Evolutionary conservation across 805 yeast genomes (phyloP), one percentile per base, ranked within the genome.

Genomic region (Cyberlindnera veronae): DNA sequence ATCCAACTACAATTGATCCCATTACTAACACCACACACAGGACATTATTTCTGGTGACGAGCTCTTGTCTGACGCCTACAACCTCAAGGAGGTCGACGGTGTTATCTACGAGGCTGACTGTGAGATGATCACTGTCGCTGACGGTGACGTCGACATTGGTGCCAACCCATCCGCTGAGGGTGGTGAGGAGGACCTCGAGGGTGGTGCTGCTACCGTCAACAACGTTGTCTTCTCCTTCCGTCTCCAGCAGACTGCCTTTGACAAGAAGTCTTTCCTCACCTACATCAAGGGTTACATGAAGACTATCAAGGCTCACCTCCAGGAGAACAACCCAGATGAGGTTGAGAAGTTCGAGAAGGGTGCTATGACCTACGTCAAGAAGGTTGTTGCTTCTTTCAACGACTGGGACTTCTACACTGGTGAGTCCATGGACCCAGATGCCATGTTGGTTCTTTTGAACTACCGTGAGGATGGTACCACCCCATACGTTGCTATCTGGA

Each of bases 381-480:
- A 93, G 81, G 84, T 93, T 56, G 70, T 93, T 62, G 84, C 81
- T 63, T 84, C 90, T 71, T 93, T 93, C 93, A 84, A 84, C 67
- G 99, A 93, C 81, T 93, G 95, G 95, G 99, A 93, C 68, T 93
- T 93, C 81, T 93, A 73, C 90, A 91, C 96, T 58, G 98, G 99
- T 79, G 98, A 91, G 78, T 85, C 96, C 67, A 93, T 93, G 99
- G 97, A 93, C 81, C 99, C 99, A 70, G 99, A 93, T 73, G 99
- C 84, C 59, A 93, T 93, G 99, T 74, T 93, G 66, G 88, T 89
- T 58, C 81, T 93, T 70, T 85, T 93, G 73, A 93, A 93, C 95
- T 93, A 91, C 89, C 95, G 99, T 76, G 99, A 93, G 78, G 98
- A 93, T 68, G 99, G 99, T 77, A 76, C 81, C 61, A 93, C 99